These are phyloP conservation scores for Vachellia pachyceras DNA, from an alignment of 306 rosid genomes.

Conservation along the genomic window DNA sequence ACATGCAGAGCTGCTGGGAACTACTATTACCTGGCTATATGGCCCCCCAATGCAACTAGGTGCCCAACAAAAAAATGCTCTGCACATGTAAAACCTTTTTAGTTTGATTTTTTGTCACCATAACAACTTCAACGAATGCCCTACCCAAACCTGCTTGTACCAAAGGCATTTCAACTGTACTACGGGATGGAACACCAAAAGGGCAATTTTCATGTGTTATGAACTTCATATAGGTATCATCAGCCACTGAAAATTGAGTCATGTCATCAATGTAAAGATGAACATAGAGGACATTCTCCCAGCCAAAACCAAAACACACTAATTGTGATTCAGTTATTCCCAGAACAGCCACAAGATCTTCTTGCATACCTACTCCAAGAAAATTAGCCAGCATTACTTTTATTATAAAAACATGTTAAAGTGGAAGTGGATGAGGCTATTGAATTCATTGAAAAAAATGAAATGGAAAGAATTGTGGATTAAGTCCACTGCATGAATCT, in stretches of 20 bases:
- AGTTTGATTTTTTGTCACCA: slow-evolving; percentile 69
- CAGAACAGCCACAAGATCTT: slow-evolving; percentile 70
- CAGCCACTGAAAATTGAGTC: slow-evolving; percentile 74
- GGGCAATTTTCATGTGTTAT: slow-evolving; percentile 86
- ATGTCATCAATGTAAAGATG: slow-evolving; percentile 91
- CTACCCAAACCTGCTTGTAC: slow-evolving; percentile 68
- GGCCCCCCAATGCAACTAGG: slow-evolving; percentile 99
- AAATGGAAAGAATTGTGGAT: slow-evolving; percentile 16
- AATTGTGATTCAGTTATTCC: slow-evolving; percentile 70
- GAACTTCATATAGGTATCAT: slow-evolving; percentile 78
- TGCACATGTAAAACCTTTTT: slow-evolving; percentile 97
- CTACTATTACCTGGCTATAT: slow-evolving; percentile 80
- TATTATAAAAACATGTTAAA: slow-evolving; percentile 25
- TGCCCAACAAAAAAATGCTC: slow-evolving; percentile 93
- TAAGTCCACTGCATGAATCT: slow-evolving; percentile 57
- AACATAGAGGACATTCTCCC: slow-evolving; percentile 88
- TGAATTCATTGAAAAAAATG: slow-evolving; percentile 18
- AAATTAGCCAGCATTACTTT: slow-evolving; percentile 34
- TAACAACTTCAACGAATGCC: slow-evolving; percentile 83
- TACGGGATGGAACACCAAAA: slow-evolving; percentile 93
- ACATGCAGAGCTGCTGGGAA: slow-evolving; percentile 9
- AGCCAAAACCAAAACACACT: slow-evolving; percentile 62
- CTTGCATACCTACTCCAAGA: slow-evolving; percentile 65
- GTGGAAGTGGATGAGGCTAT: slow-evolving; percentile 22
- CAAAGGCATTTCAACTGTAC: slow-evolving; percentile 90